Base-by-base conservation (phyloP, 768 basidiomycete species). In the Pisolithus sp. region DNA sequence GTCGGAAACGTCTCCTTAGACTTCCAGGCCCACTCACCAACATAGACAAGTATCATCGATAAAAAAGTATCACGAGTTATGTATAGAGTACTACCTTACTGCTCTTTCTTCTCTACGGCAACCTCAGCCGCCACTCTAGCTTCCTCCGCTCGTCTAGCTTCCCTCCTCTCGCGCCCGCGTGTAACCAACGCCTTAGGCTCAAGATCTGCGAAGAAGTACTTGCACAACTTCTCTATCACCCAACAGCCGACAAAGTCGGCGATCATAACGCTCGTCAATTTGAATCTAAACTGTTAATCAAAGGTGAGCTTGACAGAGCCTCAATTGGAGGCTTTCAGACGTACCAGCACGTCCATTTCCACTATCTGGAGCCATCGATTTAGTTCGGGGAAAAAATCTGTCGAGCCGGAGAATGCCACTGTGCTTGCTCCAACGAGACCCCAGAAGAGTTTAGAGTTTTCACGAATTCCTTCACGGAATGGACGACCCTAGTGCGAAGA, bases 341-440 rank as follows among this genome's bases (percentile, higher is more conserved):
- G 55, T 61, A 96, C 94, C 30, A 72, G 57, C 8, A 62, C 61
- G 42, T 82, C 70, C 95, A 99, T 94, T 67, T 89, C 91, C 23
- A 96, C 93, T 40, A 98, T 86, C 68, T 98, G 96, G 43, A 99
- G 76, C 95, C 96, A 98, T 24, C 90, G 75, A 65, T 95, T 98
- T 53, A 96, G 63, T 71, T 99, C 96, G 2, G 96, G 96, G 64
- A 96, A 74, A 59, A 99, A 87, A 65, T 99, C 93, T 1, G 90
- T 93, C 5, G 95, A 82, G 28, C 96, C 96, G 9, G 80, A 88
- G 70, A 97, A 91, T 9, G 96, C 96, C 5, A 99, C 94, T 3
- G 82, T 79, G 49, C 83, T 83, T 26, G 93, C 95, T 9, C 88
- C 91, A 38, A 96, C 74, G 10, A 98, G 81, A 23, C 96, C 96